phyloP scores from a whole-genome alignment of 495 filamentous ascomycete species.

The Aspergillus mulundensis region DNA sequence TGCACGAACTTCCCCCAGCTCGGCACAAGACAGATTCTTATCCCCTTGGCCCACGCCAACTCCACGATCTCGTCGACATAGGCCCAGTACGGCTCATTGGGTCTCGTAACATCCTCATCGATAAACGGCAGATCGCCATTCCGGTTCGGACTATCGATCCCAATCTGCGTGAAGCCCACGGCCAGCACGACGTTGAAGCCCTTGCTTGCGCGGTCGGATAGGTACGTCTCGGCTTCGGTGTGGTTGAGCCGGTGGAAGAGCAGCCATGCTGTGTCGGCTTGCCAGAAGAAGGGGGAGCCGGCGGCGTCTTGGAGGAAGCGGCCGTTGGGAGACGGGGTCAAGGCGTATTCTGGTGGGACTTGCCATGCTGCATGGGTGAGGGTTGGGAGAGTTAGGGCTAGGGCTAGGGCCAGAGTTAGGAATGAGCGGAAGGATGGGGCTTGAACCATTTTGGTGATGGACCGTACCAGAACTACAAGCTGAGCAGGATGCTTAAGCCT shows the following conservation, averaged over 20 bases:
- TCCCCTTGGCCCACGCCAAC: slow-evolving; percentile 10
- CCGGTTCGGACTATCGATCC: slow-evolving; percentile 4
- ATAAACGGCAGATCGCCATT: slow-evolving; percentile 6
- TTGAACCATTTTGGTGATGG: no score
- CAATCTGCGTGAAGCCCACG: neutral
- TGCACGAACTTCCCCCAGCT: slow-evolving; percentile 4
- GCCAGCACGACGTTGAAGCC: slow-evolving; percentile 2
- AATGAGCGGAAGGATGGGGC: no score
- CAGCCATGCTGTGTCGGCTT: slow-evolving; percentile 15
- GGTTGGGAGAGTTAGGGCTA: no score
- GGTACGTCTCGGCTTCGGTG: slow-evolving; percentile 5
- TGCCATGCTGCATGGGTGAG: no score
- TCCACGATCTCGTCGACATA: slow-evolving; percentile 5
- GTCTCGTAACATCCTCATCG: neutral
- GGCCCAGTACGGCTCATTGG: slow-evolving; percentile 9
- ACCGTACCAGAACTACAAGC: no score
- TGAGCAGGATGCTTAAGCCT: no score
- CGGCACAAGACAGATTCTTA: slow-evolving; percentile 5
- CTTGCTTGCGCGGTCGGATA: slow-evolving; percentile 3
- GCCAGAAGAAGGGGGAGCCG: slow-evolving; percentile 11
- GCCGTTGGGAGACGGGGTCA: slow-evolving; percentile 1
- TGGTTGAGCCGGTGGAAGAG: slow-evolving; percentile 8
- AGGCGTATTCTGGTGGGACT: slow-evolving; percentile 2
- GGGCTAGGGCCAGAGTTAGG: no score
- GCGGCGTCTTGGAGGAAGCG: neutral